A percentile compares a stretch with the other conserved stretches of the same genome.
These are phyloP conservation scores for Nicotiana noctiflora DNA, from an alignment of 257 asterid species.

Conservation along the genomic window DNA sequence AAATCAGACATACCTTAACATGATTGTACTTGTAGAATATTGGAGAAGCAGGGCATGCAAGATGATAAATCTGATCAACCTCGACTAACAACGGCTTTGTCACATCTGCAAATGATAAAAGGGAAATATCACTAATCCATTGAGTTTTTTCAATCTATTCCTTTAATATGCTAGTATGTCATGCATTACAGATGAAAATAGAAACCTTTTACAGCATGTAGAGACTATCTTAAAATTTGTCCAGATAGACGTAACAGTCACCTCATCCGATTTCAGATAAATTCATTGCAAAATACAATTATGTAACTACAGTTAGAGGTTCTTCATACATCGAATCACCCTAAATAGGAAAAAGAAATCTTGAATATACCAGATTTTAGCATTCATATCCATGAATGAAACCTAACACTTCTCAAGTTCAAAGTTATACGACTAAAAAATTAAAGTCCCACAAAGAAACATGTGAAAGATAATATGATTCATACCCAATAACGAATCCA, in stretches of 20 bases:
- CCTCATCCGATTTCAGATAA: background rate
- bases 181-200: background rate
- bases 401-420: background rate
- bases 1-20: constrained; percentile 50
- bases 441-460: background rate
- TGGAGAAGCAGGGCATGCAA: constrained; percentile 97
- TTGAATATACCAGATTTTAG: background rate
- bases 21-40: constrained; percentile 91
- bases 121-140: background rate
- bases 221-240: background rate
- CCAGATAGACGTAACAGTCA: background rate
- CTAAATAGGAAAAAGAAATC: background rate
- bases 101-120: constrained; percentile 44
- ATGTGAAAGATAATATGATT: background rate
- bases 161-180: background rate
- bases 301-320: background rate
- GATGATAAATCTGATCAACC: constrained; percentile 91
- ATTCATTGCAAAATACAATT: background rate
- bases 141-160: background rate
- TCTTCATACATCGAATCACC: background rate
- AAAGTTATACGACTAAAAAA: background rate
- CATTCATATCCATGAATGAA: background rate
- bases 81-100: constrained; percentile 80
- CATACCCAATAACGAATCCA: background rate
- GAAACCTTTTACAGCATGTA: too few relatives aligned